phyloP scores from a whole-genome alignment of 2,329 filamentous ascomycete species.

The Blumeria hordei region DNA sequence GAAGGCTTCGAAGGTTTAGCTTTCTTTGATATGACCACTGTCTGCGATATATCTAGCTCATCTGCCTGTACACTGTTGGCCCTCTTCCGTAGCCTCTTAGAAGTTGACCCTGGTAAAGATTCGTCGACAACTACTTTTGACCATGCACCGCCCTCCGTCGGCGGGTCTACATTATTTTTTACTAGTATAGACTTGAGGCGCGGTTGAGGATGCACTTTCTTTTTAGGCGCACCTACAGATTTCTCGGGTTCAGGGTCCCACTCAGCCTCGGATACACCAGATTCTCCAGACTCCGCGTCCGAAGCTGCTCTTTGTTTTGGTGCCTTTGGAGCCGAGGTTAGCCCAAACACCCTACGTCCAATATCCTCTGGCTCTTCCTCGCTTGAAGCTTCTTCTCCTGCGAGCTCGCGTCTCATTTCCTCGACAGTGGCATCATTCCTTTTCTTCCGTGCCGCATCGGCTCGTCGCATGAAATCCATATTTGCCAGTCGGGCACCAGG shows the following conservation, averaged over 20 bases:
- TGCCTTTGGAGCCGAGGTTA: slow-evolving; percentile 13
- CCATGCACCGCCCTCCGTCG: slow-evolving; percentile 14
- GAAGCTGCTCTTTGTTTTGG: slow-evolving; percentile 38
- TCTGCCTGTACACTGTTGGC: slow-evolving; percentile 14
- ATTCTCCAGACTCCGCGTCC: slow-evolving; percentile 16
- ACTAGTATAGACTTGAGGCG: background rate
- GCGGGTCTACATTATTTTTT: background rate
- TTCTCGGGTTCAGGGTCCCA: slow-evolving; percentile 12
- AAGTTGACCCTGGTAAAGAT: slow-evolving; percentile 6
- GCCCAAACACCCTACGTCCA: slow-evolving; percentile 49
- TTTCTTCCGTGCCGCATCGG: slow-evolving; percentile 53
- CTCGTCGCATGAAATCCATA: slow-evolving; percentile 89
- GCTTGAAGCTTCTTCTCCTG: slow-evolving; percentile 33
- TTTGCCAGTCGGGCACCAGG: slow-evolving; percentile 45
- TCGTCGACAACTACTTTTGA: slow-evolving; percentile 12
- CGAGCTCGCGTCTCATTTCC: slow-evolving; percentile 46
- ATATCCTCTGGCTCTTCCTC: slow-evolving; percentile 28
- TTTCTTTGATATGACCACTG: slow-evolving; percentile 12
- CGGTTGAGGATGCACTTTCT: background rate
- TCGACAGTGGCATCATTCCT: slow-evolving; percentile 57
- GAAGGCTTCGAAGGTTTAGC: slow-evolving; percentile 9
- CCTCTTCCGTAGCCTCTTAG: slow-evolving; percentile 12
- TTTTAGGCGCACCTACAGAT: background rate
- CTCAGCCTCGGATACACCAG: slow-evolving; percentile 9
- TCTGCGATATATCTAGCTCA: slow-evolving; percentile 14